phyloP scores from a whole-genome alignment of 768 basidiomycete genomes.

The Crassisporium funariophilum region DNA sequence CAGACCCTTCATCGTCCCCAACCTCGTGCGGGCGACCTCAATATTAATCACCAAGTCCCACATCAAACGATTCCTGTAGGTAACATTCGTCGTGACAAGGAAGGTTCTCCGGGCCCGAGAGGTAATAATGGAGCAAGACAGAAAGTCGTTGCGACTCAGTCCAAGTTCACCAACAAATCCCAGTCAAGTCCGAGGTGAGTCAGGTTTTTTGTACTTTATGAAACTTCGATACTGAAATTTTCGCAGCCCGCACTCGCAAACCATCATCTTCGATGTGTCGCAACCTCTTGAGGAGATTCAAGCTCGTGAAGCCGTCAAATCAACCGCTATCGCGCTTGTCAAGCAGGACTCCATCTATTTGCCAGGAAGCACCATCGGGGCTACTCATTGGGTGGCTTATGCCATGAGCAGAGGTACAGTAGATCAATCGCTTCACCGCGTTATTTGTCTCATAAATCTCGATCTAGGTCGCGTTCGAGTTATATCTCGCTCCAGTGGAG shows the following conservation, averaged over 20 bases:
- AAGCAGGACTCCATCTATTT: constrained; percentile 84
- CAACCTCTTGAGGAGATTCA: constrained; percentile 74
- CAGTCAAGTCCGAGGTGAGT: constrained; percentile 62
- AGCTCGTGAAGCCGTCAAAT: constrained; percentile 78
- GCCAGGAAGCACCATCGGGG: constrained; percentile 86
- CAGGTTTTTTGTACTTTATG: background rate
- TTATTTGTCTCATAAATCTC: constrained; percentile 1
- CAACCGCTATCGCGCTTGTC: constrained; percentile 88
- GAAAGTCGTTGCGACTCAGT: constrained; percentile 39
- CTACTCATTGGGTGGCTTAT: constrained; percentile 91
- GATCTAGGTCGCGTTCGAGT: constrained; percentile 75
- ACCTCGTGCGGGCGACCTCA: constrained; percentile 52
- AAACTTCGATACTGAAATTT: constrained; percentile 7
- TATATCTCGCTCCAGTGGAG: constrained; percentile 86
- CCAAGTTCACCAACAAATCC: constrained; percentile 47
- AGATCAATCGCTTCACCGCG: background rate
- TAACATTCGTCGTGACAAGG: constrained; percentile 60
- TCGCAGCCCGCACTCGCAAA: constrained; percentile 62
- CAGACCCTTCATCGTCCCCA: constrained; percentile 50
- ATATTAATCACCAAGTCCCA: constrained; percentile 44
- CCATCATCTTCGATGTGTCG: constrained; percentile 74
- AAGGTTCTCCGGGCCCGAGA: constrained; percentile 68
- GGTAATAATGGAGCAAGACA: constrained; percentile 34
- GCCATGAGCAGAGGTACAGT: constrained; percentile 80
- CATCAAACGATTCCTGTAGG: constrained; percentile 22